These are phyloP conservation scores for Trichoderma brevicompactum DNA, from an alignment of 2,329 filamentous ascomycete genomes.

Conservation along the genomic window DNA sequence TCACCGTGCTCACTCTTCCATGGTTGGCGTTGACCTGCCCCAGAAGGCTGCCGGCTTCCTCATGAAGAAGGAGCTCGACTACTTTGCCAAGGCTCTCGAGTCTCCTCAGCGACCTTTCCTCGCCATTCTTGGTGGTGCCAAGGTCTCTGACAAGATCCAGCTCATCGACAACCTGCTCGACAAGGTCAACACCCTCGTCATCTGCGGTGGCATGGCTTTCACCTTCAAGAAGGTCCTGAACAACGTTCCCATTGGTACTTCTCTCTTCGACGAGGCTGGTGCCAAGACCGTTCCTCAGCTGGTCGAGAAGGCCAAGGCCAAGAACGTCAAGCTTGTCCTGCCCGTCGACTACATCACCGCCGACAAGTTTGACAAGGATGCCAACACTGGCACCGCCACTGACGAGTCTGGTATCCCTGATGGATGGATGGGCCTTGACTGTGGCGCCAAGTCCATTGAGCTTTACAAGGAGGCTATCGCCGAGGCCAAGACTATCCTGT, in stretches of 20 bases:
- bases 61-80: slow-evolving; percentile 99
- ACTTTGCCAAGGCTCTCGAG: slow-evolving; percentile 97
- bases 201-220: slow-evolving; percentile 98
- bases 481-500: slow-evolving; percentile 93
- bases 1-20: slow-evolving; percentile 97
- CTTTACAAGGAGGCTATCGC: slow-evolving; percentile 86
- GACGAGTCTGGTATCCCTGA: slow-evolving; percentile 91
- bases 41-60: slow-evolving; percentile 98
- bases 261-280: slow-evolving; percentile 90
- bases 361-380: slow-evolving; percentile 90
- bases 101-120: slow-evolving; percentile 93
- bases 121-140: slow-evolving; percentile 95
- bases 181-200: slow-evolving; percentile 95
- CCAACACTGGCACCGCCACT: slow-evolving; percentile 77
- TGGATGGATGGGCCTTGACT: slow-evolving; percentile 98
- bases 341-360: slow-evolving; percentile 95
- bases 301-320: slow-evolving; percentile 93
- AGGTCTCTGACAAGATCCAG: slow-evolving; percentile 99
- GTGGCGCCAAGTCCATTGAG: slow-evolving; percentile 84
- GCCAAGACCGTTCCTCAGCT: slow-evolving; percentile 87
- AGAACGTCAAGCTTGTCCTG: slow-evolving; percentile 93
- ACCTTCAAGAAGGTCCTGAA: slow-evolving; percentile 99
- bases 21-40: slow-evolving; percentile 95
- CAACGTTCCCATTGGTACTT: slow-evolving; percentile 85
- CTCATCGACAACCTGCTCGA: slow-evolving; percentile 98